Conservation (phyloP, 495 filamentous ascomycete species). For the Lasiosphaeria hispida region DNA sequence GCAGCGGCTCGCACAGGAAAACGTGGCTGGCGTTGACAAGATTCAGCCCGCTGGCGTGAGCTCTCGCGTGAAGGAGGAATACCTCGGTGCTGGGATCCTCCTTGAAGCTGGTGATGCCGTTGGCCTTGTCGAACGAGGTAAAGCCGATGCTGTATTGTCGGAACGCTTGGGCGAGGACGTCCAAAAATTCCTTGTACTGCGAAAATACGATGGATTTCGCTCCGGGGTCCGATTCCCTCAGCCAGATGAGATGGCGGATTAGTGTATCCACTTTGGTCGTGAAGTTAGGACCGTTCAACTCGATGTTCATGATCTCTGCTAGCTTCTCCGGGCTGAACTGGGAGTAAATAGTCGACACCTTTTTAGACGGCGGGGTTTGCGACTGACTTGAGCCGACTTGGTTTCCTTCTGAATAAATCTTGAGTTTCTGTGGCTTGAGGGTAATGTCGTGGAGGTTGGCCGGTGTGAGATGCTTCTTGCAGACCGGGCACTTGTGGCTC, state of each 20-base stretch:
- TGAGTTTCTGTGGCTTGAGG: slow-evolving; percentile 70
- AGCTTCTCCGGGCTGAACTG: slow-evolving; percentile 68
- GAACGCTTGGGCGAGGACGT: slow-evolving; percentile 67
- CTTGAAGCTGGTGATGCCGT: slow-evolving; percentile 72
- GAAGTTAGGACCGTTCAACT: slow-evolving; percentile 68
- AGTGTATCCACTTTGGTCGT: slow-evolving; percentile 88
- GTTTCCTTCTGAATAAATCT: slow-evolving; percentile 61
- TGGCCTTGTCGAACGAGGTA: slow-evolving; percentile 59
- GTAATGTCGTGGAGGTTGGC: slow-evolving; percentile 78
- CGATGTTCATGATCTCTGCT: slow-evolving; percentile 77
- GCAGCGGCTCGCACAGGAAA: slow-evolving; percentile 87
- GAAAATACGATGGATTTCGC: slow-evolving; percentile 90
- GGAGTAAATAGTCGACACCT: slow-evolving; percentile 60
- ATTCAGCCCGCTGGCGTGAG: slow-evolving; percentile 84
- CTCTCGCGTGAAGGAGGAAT: slow-evolving; percentile 83
- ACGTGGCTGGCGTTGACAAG: slow-evolving; percentile 91
- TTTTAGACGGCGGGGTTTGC: slow-evolving; percentile 19
- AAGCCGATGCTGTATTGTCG: slow-evolving; percentile 65
- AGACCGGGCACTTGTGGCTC: slow-evolving; percentile 68
- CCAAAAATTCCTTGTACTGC: slow-evolving; percentile 75
- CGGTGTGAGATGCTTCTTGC: slow-evolving; percentile 61
- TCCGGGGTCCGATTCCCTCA: slow-evolving; percentile 78
- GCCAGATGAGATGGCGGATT: slow-evolving; percentile 77
- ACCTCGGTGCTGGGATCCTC: slow-evolving; percentile 72
- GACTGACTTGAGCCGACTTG: not conserved